A percentile compares a stretch with the other conserved stretches of the same genome.
Evolutionary conservation across 129 eudicot genomes (phyloP).

Genomic region (Kitagawia praeruptora): DNA sequence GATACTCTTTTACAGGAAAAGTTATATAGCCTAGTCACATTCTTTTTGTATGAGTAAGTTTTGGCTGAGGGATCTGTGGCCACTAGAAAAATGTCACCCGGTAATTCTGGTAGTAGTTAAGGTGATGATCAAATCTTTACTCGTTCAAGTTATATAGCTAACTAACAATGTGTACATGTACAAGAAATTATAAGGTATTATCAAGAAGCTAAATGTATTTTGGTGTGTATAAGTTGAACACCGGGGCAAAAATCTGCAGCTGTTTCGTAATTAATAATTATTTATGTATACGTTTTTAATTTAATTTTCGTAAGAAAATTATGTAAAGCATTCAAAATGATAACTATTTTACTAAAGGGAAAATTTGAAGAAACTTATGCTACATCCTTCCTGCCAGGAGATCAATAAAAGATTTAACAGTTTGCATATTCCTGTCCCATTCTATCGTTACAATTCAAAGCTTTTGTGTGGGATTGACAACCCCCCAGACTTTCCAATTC

Average conservation of each 20-base stretch:
- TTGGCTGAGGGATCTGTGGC: neutral
- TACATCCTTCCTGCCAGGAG: neutral
- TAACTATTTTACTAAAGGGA: neutral
- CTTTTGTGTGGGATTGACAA: neutral
- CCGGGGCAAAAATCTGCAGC: neutral
- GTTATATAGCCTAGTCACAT: neutral
- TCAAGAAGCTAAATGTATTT: neutral
- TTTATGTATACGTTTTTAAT: neutral
- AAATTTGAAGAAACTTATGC: neutral
- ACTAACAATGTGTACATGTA: too few relatives aligned
- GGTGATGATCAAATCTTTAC: neutral
- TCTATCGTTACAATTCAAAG: neutral
- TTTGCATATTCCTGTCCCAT: neutral
- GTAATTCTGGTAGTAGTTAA: neutral
- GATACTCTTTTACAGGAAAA: neutral
- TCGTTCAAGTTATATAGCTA: too few relatives aligned
- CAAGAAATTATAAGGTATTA: too few relatives aligned
- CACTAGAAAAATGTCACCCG: neutral
- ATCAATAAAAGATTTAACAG: neutral
- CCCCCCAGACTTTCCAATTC: neutral
- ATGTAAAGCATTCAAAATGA: neutral
- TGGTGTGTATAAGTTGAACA: neutral
- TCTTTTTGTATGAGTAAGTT: neutral
- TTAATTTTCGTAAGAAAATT: neutral
- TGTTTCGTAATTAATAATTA: neutral